Base-by-base conservation (phyloP, 2,329 filamentous ascomycete genomes). In the Beauveria pseudobassiana region DNA sequence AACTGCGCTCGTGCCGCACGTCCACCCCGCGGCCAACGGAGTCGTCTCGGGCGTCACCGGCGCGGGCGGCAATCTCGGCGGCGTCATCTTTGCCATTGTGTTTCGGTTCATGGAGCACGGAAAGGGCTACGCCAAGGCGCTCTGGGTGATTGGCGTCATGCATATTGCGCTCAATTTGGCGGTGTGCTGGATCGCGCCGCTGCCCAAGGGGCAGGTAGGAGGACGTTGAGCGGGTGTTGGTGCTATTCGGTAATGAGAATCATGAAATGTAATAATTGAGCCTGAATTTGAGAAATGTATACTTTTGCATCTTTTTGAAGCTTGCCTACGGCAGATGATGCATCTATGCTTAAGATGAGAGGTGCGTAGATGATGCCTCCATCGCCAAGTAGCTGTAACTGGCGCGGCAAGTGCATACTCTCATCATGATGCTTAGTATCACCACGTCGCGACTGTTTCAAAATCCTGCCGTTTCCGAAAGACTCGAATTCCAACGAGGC, bases 121-220 rank as follows among this genome's bases (percentile, higher is more conserved):
- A 5, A 83, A 76, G 1, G 75, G 88, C 69, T 96, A 92, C 69
- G 84, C 80, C 12, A 85, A 80, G 71, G 84, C 84, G 0, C 84
- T 96, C 65, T 95, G 90, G 90, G 87, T 96, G 63, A 91, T 93
- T 69, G 92, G 92, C 3, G 78, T 87, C 45, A 86, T 96, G 22
- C 84, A 85, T 65, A 85, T 96, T 63, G 86, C 68, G 0, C 74
- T 93, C 28, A 90, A 92, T 69, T 45, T 93, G 53, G 76, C 78
- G 5, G 81, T 93, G 5, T 74, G 72, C 62, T 83, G 80, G 80
- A 79, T 83, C 9, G 72, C 73, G 28, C 83, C 84, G 0, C 71
- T 87, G 65, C 83, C 84, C 0, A 81, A 76, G 69, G 79, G 79
- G 6, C 72, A 74, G 63, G 59, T 73, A 51, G 71, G 72, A 40